A percentile compares a stretch with the other conserved stretches of the same genome.
Conservation (phyloP, 352 stramenopile species). For the Thraustotheca clavata region DNA sequence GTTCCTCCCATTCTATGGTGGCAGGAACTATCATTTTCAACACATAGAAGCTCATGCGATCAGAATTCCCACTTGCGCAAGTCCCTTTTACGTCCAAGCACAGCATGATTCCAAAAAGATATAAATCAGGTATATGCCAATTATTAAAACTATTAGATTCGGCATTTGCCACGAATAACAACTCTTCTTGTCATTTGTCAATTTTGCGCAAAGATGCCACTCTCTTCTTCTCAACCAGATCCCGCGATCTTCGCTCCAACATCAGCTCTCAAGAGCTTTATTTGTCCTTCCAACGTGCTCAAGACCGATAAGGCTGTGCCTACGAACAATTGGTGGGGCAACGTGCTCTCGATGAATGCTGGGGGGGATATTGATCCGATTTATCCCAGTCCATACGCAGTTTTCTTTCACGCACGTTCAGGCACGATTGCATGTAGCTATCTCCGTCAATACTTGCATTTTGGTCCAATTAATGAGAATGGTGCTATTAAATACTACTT, state of each 20-base stretch:
- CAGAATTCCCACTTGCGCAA: no score
- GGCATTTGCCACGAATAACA: no score
- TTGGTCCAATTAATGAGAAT: constrained; percentile 68
- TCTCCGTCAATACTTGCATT: constrained; percentile 56
- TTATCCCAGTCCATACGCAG: constrained; percentile 60
- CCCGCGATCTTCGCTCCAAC: constrained; percentile 3
- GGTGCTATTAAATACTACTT: constrained; percentile 80
- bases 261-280: neutral
- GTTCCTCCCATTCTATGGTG: no score
- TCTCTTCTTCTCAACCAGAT: neutral
- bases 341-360: constrained; percentile 48
- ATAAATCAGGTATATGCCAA: no score
- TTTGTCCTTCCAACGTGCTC: neutral
- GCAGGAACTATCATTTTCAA: no score
- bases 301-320: constrained; percentile 32
- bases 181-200: no score
- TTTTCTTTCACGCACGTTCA: constrained; percentile 28
- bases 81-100: no score
- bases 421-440: constrained; percentile 44
- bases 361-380: constrained; percentile 49
- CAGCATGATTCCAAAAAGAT: no score
- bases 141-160: no score
- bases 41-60: no score
- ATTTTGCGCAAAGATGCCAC: neutral
- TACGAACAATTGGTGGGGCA: constrained; percentile 82